Percentiles rank a stretch among this genome's conserved stretches.
phyloP scores from a whole-genome alignment of 2,329 filamentous ascomycete species.

The Teratosphaeriaceae sp. region DNA sequence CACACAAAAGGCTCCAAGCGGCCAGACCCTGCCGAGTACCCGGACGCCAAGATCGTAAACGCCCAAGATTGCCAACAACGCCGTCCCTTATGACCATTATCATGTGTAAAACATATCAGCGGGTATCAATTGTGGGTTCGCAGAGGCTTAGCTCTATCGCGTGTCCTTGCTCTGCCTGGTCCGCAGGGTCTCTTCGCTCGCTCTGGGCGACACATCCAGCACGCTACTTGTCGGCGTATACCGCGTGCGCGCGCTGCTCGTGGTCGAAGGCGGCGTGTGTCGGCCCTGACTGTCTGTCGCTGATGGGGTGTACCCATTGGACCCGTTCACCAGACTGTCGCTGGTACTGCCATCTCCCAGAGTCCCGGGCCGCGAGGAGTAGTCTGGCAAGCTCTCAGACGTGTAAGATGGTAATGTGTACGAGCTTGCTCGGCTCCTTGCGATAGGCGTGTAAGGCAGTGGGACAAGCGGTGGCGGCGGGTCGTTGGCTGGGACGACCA shows the following conservation, averaged over 20 bases:
- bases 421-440: slow-evolving; percentile 27
- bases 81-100: too few species aligned
- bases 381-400: slow-evolving; percentile 38
- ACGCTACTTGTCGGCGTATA: slow-evolving; percentile 37
- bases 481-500: slow-evolving; percentile 14
- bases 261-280: slow-evolving; percentile 3
- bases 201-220: slow-evolving; percentile 33
- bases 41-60: too few species aligned
- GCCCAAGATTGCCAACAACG: too few species aligned
- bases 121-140: too few species aligned
- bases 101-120: too few species aligned
- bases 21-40: too few species aligned
- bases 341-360: slow-evolving; percentile 23
- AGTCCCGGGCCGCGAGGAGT: slow-evolving; percentile 32
- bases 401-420: slow-evolving; percentile 29
- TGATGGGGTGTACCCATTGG: slow-evolving; percentile 32
- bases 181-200: slow-evolving; percentile 34
- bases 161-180: slow-evolving; percentile 14
- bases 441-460: slow-evolving; percentile 19
- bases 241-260: slow-evolving; percentile 10
- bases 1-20: too few species aligned
- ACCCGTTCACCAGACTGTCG: slow-evolving; percentile 35
- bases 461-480: slow-evolving; percentile 21
- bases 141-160: not conserved
- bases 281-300: slow-evolving; percentile 8